These are phyloP conservation scores for Circinella minor DNA, from an alignment of 371 early-diverging fungal genomes.

Conservation along the genomic window DNA sequence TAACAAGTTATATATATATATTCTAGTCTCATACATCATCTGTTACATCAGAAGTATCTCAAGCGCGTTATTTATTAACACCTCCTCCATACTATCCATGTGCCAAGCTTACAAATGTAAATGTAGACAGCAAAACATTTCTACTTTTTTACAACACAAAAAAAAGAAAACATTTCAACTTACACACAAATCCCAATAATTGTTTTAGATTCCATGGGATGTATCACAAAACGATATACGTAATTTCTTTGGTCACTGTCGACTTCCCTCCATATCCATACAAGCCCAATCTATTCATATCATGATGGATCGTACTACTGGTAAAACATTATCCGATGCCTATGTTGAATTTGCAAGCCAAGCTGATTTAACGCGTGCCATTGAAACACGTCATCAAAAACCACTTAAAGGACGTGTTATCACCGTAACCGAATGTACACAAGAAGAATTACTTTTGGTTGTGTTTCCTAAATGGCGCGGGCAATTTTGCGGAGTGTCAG, in stretches of 20 bases:
- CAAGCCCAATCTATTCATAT: constrained; percentile 60
- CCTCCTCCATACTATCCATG: constrained; percentile 36
- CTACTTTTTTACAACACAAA: not conserved
- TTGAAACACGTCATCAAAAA: constrained; percentile 56
- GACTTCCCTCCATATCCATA: constrained; percentile 38
- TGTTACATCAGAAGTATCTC: not conserved
- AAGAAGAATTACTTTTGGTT: constrained; percentile 67
- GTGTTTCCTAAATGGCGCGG: constrained; percentile 77
- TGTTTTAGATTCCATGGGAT: constrained; percentile 59
- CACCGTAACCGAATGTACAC: constrained; percentile 61
- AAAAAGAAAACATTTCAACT: not conserved
- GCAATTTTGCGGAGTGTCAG: constrained; percentile 49
- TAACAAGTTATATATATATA: no score
- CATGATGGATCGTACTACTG: constrained; percentile 65
- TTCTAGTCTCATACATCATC: not conserved
- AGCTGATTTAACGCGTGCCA: constrained; percentile 47
- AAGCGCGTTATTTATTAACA: constrained; percentile 4
- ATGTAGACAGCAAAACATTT: not conserved
- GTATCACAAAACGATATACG: constrained; percentile 57
- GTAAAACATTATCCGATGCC: constrained; percentile 69
- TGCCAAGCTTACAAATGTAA: constrained; percentile 49
- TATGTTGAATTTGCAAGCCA: constrained; percentile 65
- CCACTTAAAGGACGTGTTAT: constrained; percentile 72
- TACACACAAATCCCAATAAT: not conserved
- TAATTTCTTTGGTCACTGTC: constrained; percentile 48